Evolutionary conservation across 345 rosid species (phyloP).

Genomic region (Noccaea caerulescens): DNA sequence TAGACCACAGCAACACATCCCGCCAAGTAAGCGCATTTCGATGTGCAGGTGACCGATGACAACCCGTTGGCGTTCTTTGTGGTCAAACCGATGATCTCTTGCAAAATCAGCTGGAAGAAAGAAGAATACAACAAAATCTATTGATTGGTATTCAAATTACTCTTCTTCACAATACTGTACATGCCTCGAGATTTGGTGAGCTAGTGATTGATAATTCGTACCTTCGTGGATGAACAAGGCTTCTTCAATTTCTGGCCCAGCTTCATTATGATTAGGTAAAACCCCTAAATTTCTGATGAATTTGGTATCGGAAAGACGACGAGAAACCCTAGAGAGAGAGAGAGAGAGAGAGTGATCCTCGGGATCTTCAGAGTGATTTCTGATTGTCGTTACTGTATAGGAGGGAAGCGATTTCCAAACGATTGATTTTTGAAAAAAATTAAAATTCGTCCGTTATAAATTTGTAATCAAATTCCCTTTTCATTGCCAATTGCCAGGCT

Average conservation of each 20-base stretch:
- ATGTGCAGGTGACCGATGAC: constrained; percentile 52
- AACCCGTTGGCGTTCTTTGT: constrained; percentile 67
- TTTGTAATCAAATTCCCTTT: too few species aligned
- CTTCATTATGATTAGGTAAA: constrained; percentile 49
- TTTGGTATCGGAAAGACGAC: neutral
- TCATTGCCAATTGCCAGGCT: neutral
- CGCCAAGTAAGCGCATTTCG: constrained; percentile 65
- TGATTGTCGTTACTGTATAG: constrained; percentile 28
- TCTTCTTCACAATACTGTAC: neutral
- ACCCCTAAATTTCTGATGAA: constrained; percentile 5
- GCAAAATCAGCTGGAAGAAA: constrained; percentile 52
- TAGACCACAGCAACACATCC: constrained; percentile 80
- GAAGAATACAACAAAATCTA: neutral
- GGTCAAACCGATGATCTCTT: constrained; percentile 75
- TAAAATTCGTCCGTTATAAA: constrained; percentile 21
- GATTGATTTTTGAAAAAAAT: neutral
- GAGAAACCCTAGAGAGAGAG: constrained; percentile 38
- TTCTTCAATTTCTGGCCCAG: constrained; percentile 53
- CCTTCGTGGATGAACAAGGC: constrained; percentile 59
- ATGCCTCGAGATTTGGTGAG: constrained; percentile 22
- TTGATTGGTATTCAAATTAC: too few species aligned
- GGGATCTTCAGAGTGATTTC: constrained; percentile 6
- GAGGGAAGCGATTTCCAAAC: constrained; percentile 34
- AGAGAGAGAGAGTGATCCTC: constrained; percentile 21
- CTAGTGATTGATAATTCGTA: constrained; percentile 31